A percentile compares a stretch with the other conserved stretches of the same genome.
phyloP scores from a whole-genome alignment of 805 yeast species.

The Kockiozyma suomiensis region DNA sequence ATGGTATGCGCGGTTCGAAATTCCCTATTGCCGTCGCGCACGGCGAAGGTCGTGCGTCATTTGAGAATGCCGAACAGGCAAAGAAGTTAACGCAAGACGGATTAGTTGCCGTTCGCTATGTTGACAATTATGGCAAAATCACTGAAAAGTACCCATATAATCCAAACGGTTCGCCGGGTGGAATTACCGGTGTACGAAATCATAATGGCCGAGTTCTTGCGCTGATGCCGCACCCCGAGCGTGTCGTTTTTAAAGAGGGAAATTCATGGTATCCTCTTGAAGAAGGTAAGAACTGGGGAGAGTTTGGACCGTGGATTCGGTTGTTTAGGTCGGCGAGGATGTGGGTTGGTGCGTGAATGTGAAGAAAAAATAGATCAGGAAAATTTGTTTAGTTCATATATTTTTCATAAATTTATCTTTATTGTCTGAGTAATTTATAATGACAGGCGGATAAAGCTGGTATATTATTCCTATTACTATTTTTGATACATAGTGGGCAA shows the following conservation, averaged over 20 bases:
- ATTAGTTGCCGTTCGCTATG: conserved; percentile 71
- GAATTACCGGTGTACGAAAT: conserved; percentile 88
- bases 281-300: conserved; percentile 62
- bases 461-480: too few species aligned
- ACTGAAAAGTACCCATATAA: conserved; percentile 88
- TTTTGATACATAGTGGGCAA: neutral
- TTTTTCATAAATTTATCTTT: neutral
- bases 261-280: conserved; percentile 88
- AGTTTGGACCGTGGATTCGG: conserved; percentile 93
- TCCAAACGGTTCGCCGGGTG: conserved; percentile 94
- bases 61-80: conserved; percentile 52
- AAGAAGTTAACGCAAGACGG: conserved; percentile 51
- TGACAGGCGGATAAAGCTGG: too few species aligned
- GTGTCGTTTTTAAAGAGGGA: conserved; percentile 82
- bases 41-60: conserved; percentile 94
- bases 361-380: neutral
- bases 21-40: conserved; percentile 98
- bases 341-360: conserved; percentile 65
- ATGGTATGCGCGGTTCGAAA: conserved; percentile 89
- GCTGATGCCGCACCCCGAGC: conserved; percentile 99
- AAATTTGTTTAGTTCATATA: neutral
- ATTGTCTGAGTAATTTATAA: neutral
- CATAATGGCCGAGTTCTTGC: conserved; percentile 95
- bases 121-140: conserved; percentile 85
- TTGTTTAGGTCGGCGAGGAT: conserved; percentile 89